phyloP scores from a whole-genome alignment of 2,329 filamentous ascomycete species.

The Claviceps sp. region DNA sequence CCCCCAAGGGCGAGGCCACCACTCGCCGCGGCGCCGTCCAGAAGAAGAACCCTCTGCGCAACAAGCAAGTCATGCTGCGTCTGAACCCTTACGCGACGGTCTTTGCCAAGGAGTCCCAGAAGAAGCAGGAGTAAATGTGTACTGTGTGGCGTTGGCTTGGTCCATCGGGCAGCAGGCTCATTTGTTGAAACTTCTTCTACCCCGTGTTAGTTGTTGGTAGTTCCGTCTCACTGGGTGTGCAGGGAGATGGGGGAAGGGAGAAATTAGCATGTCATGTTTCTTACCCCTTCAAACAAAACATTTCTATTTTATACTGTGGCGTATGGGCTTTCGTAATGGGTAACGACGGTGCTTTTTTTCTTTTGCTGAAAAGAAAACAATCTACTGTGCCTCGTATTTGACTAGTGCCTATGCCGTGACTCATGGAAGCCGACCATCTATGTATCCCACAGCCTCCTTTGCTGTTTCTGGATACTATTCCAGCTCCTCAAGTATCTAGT shows the following conservation, averaged over 20 bases:
- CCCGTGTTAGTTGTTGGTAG: neutral
- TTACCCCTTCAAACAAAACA: neutral
- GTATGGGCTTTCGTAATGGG: constrained; percentile 21
- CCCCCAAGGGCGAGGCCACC: constrained; percentile 75
- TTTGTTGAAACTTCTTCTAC: neutral
- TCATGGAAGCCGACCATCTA: neutral
- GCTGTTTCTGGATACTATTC: too few relatives aligned
- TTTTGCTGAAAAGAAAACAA: constrained; percentile 6
- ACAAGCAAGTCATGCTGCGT: constrained; percentile 97
- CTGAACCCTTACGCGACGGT: constrained; percentile 95
- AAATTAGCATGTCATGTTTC: neutral
- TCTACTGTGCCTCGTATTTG: constrained; percentile 1
- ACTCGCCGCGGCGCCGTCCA: constrained; percentile 86
- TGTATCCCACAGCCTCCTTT: too few relatives aligned
- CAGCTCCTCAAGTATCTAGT: too few relatives aligned
- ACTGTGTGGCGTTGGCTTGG: neutral
- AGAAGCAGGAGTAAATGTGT: constrained; percentile 19
- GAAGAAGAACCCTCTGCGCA: constrained; percentile 99
- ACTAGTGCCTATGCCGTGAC: neutral
- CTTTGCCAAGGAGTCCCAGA: constrained; percentile 57
- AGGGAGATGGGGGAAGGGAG: constrained; percentile 13
- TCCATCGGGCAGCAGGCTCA: neutral
- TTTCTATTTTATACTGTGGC: constrained; percentile 14
- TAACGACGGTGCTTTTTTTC: neutral
- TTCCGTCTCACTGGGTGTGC: constrained; percentile 24